These are phyloP conservation scores for Penicillium parvum DNA, from an alignment of 495 filamentous ascomycete species.

Conservation along the genomic window DNA sequence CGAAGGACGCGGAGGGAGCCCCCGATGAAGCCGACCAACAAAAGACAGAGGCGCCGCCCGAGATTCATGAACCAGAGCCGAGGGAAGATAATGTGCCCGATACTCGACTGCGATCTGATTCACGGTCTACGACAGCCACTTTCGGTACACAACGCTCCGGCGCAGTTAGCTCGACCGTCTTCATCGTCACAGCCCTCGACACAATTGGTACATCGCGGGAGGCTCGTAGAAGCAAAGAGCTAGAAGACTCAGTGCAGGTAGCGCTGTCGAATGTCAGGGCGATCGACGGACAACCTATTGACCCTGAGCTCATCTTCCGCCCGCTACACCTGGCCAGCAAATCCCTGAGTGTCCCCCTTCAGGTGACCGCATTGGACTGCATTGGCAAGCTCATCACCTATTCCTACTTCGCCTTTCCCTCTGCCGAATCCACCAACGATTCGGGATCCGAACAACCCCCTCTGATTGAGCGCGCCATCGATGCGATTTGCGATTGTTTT, in stretches of 20 bases:
- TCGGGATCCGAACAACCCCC: slow-evolving; percentile 49
- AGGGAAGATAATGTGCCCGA: slow-evolving; percentile 31
- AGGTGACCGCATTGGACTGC: slow-evolving; percentile 89
- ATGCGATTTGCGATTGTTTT: slow-evolving; percentile 99
- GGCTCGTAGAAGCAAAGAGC: slow-evolving; percentile 71
- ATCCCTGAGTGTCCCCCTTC: slow-evolving; percentile 72
- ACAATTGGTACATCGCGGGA: slow-evolving; percentile 85
- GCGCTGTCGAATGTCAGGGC: slow-evolving; percentile 80
- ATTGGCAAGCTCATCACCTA: slow-evolving; percentile 98
- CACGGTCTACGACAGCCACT: slow-evolving; percentile 53
- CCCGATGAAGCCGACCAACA: slow-evolving; percentile 8
- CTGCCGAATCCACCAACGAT: slow-evolving; percentile 47
- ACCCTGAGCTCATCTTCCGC: slow-evolving; percentile 87
- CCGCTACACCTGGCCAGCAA: slow-evolving; percentile 86
- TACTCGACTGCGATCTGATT: slow-evolving; percentile 50
- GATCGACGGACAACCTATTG: slow-evolving; percentile 61
- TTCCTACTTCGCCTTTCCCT: slow-evolving; percentile 86
- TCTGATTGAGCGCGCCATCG: slow-evolving; percentile 94
- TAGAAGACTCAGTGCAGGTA: slow-evolving; percentile 72
- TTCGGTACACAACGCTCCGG: slow-evolving; percentile 49
- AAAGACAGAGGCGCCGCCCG: slow-evolving; percentile 13
- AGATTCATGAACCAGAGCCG: slow-evolving; percentile 23
- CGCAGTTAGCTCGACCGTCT: slow-evolving; percentile 87
- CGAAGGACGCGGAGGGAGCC: slow-evolving; percentile 17
- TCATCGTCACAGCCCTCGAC: slow-evolving; percentile 88